Evolutionary conservation across 2,329 filamentous ascomycete genomes (phyloP).

Genomic region (Penicillium decumbens): DNA sequence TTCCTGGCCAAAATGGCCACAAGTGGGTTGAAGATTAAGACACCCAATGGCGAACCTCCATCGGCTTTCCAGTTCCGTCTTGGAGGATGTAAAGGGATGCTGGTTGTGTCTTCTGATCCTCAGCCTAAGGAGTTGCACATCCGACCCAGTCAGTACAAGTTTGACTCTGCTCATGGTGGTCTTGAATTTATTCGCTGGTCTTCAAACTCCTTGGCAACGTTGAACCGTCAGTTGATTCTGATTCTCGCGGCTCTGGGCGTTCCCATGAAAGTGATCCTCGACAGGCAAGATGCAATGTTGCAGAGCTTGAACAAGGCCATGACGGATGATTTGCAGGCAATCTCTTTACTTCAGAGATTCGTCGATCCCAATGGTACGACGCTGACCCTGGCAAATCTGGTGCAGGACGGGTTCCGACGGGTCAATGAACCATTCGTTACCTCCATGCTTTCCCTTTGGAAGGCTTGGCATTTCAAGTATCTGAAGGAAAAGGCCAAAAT

Average conservation of each 20-base stretch:
- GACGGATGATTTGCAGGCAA: conserved; percentile 58
- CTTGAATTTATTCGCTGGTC: conserved; percentile 85
- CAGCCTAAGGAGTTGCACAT: conserved; percentile 67
- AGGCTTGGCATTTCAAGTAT: conserved; percentile 80
- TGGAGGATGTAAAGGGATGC: conserved; percentile 85
- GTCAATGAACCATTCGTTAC: conserved; percentile 72
- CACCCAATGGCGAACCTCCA: conserved; percentile 54
- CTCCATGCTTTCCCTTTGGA: conserved; percentile 77
- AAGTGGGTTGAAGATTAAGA: conserved; percentile 61
- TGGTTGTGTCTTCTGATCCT: conserved; percentile 68
- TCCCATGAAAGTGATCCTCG: conserved; percentile 59
- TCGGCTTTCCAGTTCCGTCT: conserved; percentile 90
- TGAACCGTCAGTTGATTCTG: conserved; percentile 86
- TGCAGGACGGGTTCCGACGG: conserved; percentile 73
- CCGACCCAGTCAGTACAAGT: conserved; percentile 83
- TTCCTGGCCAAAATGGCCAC: conserved; percentile 71
- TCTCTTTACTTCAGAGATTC: conserved; percentile 64
- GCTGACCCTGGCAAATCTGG: conserved; percentile 67
- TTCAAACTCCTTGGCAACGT: conserved; percentile 66
- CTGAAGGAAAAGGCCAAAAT: conserved; percentile 92
- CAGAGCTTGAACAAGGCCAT: conserved; percentile 65
- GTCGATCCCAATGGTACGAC: conserved; percentile 84
- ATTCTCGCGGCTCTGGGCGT: conserved; percentile 79
- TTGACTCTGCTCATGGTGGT: conserved; percentile 63
- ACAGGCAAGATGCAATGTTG: conserved; percentile 65